A percentile compares a stretch with the other conserved stretches of the same genome.
Conservation (phyloP, 345 rosid genomes). For the Dovyalis caffra region DNA sequence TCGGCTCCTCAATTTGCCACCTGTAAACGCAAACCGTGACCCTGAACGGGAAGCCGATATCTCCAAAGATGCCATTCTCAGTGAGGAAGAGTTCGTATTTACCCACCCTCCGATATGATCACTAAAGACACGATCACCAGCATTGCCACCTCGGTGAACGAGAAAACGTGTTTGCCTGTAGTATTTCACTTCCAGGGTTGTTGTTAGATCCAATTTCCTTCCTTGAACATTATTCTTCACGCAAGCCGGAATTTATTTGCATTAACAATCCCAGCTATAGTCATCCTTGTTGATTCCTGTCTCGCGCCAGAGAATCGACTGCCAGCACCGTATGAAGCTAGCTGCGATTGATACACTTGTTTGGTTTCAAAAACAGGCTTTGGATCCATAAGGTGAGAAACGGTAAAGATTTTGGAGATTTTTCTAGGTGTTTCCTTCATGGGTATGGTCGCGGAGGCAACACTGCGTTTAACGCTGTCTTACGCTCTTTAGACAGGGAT, state of each 20-base stretch:
- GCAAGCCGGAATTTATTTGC: background rate
- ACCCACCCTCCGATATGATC: constrained; percentile 21
- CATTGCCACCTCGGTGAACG: background rate
- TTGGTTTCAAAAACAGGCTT: constrained; percentile 10
- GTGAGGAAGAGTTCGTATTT: constrained; percentile 32
- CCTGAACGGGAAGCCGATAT: constrained; percentile 25
- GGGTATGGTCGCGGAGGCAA: constrained; percentile 6
- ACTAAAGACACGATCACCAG: too few relatives aligned
- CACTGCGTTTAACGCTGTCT: constrained; percentile 3
- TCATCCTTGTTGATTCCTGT: constrained; percentile 4
- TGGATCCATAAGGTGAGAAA: constrained; percentile 4
- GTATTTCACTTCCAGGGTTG: constrained; percentile 13
- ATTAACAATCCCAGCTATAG: background rate
- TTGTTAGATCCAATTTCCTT: background rate
- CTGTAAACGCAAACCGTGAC: constrained; percentile 9
- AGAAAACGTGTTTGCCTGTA: background rate
- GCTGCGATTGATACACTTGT: constrained; percentile 4
- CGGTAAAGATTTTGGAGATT: constrained; percentile 9
- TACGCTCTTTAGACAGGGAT: background rate
- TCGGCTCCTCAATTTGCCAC: constrained; percentile 29
- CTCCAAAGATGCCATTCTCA: constrained; percentile 38
- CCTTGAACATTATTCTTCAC: background rate
- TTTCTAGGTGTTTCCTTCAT: background rate
- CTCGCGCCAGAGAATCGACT: constrained; percentile 4
- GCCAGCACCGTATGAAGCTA: constrained; percentile 10